These are phyloP conservation scores for Coleophoma crateriformis DNA, from an alignment of 2,329 filamentous ascomycete genomes.

Conservation along the genomic window DNA sequence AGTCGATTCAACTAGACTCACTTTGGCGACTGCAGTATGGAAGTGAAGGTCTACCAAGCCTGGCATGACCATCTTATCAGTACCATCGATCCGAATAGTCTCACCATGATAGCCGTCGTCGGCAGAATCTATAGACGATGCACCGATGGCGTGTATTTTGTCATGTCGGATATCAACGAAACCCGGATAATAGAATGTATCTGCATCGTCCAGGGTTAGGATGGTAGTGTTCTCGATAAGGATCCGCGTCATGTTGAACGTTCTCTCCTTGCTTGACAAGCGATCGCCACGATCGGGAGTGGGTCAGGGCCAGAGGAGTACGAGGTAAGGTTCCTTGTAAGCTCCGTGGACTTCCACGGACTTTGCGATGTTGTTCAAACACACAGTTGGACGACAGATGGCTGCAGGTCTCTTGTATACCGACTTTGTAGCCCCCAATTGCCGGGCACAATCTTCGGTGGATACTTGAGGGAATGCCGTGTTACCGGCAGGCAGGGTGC, in stretches of 20 bases:
- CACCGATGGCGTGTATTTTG: constrained; percentile 9
- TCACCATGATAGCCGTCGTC: constrained; percentile 9
- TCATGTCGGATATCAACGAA: constrained; percentile 16
- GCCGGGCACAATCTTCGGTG: no score
- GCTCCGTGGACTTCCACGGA: not conserved
- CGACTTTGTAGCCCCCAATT: no score
- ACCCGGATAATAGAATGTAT: constrained; percentile 16
- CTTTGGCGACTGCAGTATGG: constrained; percentile 19
- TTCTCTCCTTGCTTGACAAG: no score
- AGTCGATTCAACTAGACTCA: not conserved
- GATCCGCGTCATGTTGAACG: constrained; percentile 10
- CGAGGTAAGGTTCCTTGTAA: no score
- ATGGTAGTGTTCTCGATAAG: constrained; percentile 16
- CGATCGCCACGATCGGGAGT: no score
- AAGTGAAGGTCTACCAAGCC: constrained; percentile 19
- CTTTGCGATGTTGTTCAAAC: not conserved
- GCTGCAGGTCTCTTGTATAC: no score
- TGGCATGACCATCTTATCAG: constrained; percentile 18
- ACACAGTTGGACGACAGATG: no score
- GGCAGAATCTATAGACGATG: constrained; percentile 1
- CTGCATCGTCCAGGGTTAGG: constrained; percentile 14
- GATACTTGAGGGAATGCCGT: no score
- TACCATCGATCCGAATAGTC: constrained; percentile 15
- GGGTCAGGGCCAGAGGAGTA: no score
- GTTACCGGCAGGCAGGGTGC: no score